Evolutionary conservation across 2,329 filamentous ascomycete species (phyloP), one percentile per base, ranked within the genome.

Genomic region (Bipolaris bicolor): DNA sequence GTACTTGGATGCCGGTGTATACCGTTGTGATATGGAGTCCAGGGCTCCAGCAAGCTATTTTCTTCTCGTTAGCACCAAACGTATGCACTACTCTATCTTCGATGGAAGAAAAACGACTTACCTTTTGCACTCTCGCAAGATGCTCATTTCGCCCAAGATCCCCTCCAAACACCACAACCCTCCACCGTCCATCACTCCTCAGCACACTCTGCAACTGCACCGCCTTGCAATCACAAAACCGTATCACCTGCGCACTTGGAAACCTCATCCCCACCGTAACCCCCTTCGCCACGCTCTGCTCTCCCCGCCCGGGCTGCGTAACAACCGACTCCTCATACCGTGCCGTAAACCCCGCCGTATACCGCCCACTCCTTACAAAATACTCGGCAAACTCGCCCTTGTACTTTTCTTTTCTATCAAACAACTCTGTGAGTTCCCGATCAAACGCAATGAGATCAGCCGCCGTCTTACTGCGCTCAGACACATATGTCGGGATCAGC

Each of bases 401-500:
- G 2, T 78, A 77, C 13, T 78, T 72, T 10, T 80, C 70, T 29
- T 79, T 77, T 0, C 80, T 77, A 1, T 79, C 82, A 65, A 87
- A 87, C 26, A 85, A 71, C 60, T 80, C 80, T 0, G 82, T 79
- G 1, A 70, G 84, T 49, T 80, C 77, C 1, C 82, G 80, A 62
- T 88, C 86, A 56, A 88, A 88, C 3, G 83, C 81, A 56, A 88
- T 88, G 11, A 89, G 76, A 52, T 88, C 83, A 0, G 64, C 67
- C 0, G 75, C 75, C 0, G 71, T 74, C 37, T 75, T 75, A 0
- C 59, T 49, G 78, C 88, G 81, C 72, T 90, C 88, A 20, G 80
- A 72, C 59, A 87, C 84, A 68, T 90, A 90, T 49, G 84, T 88
- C 48, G 83, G 76, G 0, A 90, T 78, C 5, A 90, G 72, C 1